Base-by-base conservation (phyloP, 768 basidiomycete genomes). In the Udeniomyces megalosporus region DNA sequence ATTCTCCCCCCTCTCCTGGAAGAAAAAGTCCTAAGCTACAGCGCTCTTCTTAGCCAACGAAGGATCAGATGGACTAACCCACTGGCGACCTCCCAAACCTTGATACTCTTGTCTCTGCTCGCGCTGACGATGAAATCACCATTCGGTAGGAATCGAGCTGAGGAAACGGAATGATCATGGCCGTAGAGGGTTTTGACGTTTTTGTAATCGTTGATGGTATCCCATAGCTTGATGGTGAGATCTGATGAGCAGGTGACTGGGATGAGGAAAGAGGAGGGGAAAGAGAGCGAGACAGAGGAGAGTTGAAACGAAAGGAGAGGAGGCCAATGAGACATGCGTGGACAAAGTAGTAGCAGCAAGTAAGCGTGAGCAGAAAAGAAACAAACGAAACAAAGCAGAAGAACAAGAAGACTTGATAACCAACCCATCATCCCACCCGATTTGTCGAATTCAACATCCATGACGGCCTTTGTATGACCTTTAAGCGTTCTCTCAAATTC, bases 191-290 rank as follows among this genome's bases (percentile, higher is more conserved):
- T 90, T 74, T 86, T 86, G 62, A 79, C 78, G 71, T 88, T 90
- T 76, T 87, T 88, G 79, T 87, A 92, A 68, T 89, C 88, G 72
- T 88, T 86, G 67, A 83, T 80, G 17, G 84, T 81, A 73, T 91
- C 87, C 90, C 90, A 93, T 64, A 93, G 79, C 75, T 90, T 90
- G 76, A 93, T 83, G 68, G 88, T 87, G 53, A 92, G 77, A 75
- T 93, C 90, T 57, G 84, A 84, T 2, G 90, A 92, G 66, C 82
- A 83, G 0, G 88, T 83, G 73, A 77, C 81, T 80, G 67, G 6
- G 11, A 20, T 14, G 26, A 10, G 6, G 2, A 24, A 12, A 2
- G 6, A n/a, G 1, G 15, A 4, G 29, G 8, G 15, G 24, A 15
- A n/a, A 24, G 35, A 22, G 32, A 11, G 7, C 15, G n/a, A 20